These are phyloP conservation scores for Euphorbia corollata DNA, from an alignment of 441 rosid genomes.

Conservation along the genomic window DNA sequence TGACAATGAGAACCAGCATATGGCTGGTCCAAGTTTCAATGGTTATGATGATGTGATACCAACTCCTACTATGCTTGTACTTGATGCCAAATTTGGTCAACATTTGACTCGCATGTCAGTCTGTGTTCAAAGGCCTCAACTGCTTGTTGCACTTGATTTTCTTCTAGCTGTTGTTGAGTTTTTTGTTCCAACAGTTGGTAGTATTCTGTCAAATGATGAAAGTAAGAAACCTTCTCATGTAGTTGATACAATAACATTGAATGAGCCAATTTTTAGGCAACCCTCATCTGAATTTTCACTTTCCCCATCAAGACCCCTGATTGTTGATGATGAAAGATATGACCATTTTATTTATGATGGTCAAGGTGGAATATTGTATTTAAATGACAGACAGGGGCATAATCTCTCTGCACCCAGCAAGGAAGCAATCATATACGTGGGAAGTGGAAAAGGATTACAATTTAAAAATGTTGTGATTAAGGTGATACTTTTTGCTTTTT, in stretches of 20 bases:
- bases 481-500: constrained; percentile 36
- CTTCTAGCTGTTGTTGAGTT: constrained; percentile 86
- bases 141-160: constrained; percentile 97
- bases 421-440: constrained; percentile 75
- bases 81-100: constrained; percentile 80
- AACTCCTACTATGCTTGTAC: constrained; percentile 80
- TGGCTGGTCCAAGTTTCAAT: constrained; percentile 28
- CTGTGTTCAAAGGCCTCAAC: constrained; percentile 84
- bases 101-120: constrained; percentile 51
- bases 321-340: constrained; percentile 73
- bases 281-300: constrained; percentile 57
- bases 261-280: constrained; percentile 56
- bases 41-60: constrained; percentile 37
- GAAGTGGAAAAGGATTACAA: constrained; percentile 66
- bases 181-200: constrained; percentile 76
- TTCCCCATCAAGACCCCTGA: constrained; percentile 77
- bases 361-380: constrained; percentile 63
- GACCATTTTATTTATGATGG: constrained; percentile 85
- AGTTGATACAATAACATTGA: constrained; percentile 57
- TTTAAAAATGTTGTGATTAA: constrained; percentile 78
- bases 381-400: constrained; percentile 64
- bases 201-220: constrained; percentile 63
- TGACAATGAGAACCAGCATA: constrained; percentile 29
- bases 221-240: constrained; percentile 42
- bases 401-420: constrained; percentile 55